phyloP scores from a whole-genome alignment of 1,139 yeast genomes.

The Eremothecium cymbalariae region DNA sequence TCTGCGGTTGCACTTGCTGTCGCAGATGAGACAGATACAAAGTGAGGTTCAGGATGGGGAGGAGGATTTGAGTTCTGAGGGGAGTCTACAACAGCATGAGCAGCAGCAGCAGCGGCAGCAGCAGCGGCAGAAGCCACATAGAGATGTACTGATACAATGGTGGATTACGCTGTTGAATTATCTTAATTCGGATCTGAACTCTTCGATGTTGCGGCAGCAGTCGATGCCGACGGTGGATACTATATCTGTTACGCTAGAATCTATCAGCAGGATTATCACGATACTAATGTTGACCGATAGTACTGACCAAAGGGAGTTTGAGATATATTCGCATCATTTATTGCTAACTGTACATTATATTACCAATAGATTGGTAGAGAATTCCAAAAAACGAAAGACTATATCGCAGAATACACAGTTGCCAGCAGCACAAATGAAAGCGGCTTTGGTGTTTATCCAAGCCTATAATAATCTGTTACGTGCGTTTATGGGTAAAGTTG shows the following conservation, averaged over 20 bases:
- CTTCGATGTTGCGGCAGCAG: conserved; percentile 3
- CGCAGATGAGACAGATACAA: conserved; percentile 17
- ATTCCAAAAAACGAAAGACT: conserved; percentile 17
- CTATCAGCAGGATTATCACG: conserved; percentile 26
- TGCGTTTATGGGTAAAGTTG: conserved; percentile 27
- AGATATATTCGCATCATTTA: conserved; percentile 24
- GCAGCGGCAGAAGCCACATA: conserved; percentile 6
- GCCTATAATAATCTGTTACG: conserved; percentile 22
- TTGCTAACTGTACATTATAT: conserved; percentile 24
- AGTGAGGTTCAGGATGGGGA: neutral
- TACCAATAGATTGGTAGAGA: conserved; percentile 23
- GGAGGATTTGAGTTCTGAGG: conserved; percentile 1
- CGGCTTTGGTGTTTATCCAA: conserved; percentile 12
- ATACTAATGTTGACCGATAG: conserved; percentile 13
- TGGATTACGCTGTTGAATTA: conserved; percentile 28
- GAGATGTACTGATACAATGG: conserved; percentile 28
- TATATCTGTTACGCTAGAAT: conserved; percentile 25
- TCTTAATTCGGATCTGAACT: conserved; percentile 16
- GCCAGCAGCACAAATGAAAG: conserved; percentile 7
- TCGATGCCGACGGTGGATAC: conserved; percentile 4
- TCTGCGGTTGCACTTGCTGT: conserved; percentile 20
- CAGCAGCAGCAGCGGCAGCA: no score
- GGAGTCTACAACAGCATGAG: no score
- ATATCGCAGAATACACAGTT: conserved; percentile 7
- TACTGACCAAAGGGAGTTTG: conserved; percentile 14